A percentile compares a stretch with the other conserved stretches of the same genome.
Conservation (phyloP, 345 rosid species). For the Boechera stricta region DNA sequence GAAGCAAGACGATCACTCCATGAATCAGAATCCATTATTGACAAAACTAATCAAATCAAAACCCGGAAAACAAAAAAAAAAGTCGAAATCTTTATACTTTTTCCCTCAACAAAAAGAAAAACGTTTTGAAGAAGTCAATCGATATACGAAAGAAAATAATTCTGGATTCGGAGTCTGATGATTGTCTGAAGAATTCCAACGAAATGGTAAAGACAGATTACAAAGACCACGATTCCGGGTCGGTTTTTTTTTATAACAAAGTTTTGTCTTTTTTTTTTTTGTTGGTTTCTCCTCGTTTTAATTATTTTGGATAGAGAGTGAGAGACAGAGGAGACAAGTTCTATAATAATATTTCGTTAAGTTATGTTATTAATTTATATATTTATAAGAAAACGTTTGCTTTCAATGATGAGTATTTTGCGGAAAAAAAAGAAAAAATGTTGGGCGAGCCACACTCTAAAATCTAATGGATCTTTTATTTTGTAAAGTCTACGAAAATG, state of each 20-base stretch:
- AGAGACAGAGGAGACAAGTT: conserved; percentile 35
- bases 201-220: conserved; percentile 28
- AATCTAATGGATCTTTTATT: background rate
- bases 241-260: conserved; percentile 4
- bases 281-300: background rate
- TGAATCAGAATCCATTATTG: conserved; percentile 87
- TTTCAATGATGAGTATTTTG: conserved; percentile 8
- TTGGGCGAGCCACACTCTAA: background rate
- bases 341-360: background rate
- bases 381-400: background rate
- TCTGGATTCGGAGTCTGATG: background rate
- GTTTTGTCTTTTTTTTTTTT: conserved; percentile 2
- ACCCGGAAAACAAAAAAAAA: background rate
- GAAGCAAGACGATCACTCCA: conserved; percentile 84
- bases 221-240: conserved; percentile 37
- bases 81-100: background rate
- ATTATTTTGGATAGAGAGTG: conserved; percentile 41
- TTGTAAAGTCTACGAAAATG: background rate
- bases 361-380: background rate
- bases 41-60: conserved; percentile 1
- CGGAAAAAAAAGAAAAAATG: conserved; percentile 14
- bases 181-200: conserved; percentile 21
- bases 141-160: background rate
- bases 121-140: conserved; percentile 12
- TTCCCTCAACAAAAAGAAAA: background rate